Percentiles rank a stretch among this genome's conserved stretches.
phyloP scores from a whole-genome alignment of 768 basidiomycete genomes.

The Calocera viscosa region DNA sequence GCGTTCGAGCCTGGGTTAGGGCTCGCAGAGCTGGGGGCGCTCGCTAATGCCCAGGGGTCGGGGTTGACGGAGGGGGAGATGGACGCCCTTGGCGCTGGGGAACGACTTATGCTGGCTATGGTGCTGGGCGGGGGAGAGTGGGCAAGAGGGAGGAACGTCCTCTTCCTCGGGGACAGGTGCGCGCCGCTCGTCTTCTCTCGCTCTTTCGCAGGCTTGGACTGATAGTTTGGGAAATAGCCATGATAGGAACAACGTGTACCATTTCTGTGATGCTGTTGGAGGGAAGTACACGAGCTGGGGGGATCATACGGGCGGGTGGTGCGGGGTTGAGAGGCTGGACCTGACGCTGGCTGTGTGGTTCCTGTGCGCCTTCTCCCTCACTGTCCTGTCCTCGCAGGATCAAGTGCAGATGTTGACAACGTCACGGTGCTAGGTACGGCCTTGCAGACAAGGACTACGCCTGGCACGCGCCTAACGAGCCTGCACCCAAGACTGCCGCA shows the following conservation, averaged over 20 bases:
- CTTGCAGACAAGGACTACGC: background rate
- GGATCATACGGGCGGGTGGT: background rate
- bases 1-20: background rate
- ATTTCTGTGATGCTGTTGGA: background rate
- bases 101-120: background rate
- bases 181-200: background rate
- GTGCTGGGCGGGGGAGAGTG: background rate
- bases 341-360: background rate
- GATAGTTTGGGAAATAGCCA: background rate
- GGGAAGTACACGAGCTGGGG: background rate
- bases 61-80: constrained; percentile 1
- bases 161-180: background rate
- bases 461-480: background rate
- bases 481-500: background rate
- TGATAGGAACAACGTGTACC: background rate
- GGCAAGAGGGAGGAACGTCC: background rate
- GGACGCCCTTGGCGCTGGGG: background rate
- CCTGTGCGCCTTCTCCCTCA: background rate
- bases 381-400: background rate
- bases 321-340: background rate
- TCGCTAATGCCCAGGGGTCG: background rate
- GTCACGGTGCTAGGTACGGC: background rate
- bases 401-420: too few species aligned
- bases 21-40: background rate
- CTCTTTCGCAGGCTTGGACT: background rate